Base-by-base conservation (phyloP, 2,329 filamentous ascomycete genomes). In the Talaromyces sp. region DNA sequence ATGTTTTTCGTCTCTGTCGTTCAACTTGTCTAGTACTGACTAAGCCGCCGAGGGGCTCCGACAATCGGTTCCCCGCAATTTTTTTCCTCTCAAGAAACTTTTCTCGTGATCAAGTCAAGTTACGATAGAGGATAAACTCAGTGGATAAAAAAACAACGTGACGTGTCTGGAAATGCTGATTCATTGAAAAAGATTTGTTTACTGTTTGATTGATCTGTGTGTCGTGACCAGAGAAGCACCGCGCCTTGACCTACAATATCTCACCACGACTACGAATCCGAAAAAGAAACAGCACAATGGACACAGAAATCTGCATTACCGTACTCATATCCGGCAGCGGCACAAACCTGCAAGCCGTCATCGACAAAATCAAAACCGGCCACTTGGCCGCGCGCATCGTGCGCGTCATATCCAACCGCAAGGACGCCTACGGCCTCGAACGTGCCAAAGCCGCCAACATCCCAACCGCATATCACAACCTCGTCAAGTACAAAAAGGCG, bases 401-500 rank as follows among this genome's bases (percentile, higher is more conserved):
- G 26, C 84, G 86, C 62, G 87, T 90, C 6, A 85, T 90, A 62
- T 83, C 86, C 68, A 87, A 88, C 73, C 81, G 83, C 68, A 85
- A 85, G 71, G 79, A 82, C 61, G 88, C 86, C 29, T 86, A 83
- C 66, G 88, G 87, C 49, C 81, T 89, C 62, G 78, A 82, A 62
- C 83, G 87, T 60, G 88, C 88, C 9, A 67, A 77, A 56, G 75
- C 79, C 51, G 86, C 84, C 58, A 69, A 73, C 38, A 93, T 96
- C 60, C 87, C 89, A 0, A 90, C 85, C 59, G 84, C 85, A 58
- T 93, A 93, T 78, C 91, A 93, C 81, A 93, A 93, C 74, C 84
- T 95, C 46, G 81, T 93, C 59, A 82, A 84, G 38, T 88, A 91
- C 77, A 91, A 91, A 62, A 90, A 90, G 70, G 83, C 81, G 64